Conservation (phyloP, 75 land plant genomes). For the Gnetum montanum region DNA sequence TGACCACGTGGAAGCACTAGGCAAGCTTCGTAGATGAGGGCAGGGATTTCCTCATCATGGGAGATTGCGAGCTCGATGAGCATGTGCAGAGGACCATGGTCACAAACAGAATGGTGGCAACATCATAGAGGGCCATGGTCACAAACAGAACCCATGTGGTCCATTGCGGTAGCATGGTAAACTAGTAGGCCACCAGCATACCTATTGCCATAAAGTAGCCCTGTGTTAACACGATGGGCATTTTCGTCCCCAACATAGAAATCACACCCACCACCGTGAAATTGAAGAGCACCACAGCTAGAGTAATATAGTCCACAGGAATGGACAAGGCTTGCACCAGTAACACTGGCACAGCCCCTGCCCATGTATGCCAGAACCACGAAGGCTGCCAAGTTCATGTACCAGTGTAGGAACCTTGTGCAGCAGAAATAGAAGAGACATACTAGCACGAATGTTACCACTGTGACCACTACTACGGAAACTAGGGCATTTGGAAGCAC, state of each 20-base stretch:
- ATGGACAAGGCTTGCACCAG: constrained; percentile 37
- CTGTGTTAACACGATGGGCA: constrained; percentile 76
- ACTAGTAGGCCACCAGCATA: constrained; percentile 89
- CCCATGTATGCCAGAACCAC: constrained; percentile 75
- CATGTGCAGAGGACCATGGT: constrained; percentile 78
- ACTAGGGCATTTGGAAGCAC: constrained; percentile 76
- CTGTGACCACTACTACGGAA: constrained; percentile 67
- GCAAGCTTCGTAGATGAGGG: constrained; percentile 88
- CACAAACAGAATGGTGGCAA: constrained; percentile 89
- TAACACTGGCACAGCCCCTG: constrained; percentile 48
- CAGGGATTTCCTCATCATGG: constrained; percentile 90
- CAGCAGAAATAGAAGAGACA: constrained; percentile 84
- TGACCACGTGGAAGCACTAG: no score
- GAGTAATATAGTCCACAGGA: constrained; percentile 70
- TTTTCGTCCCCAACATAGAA: constrained; percentile 53
- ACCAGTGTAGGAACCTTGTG: constrained; percentile 53
- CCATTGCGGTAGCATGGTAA: constrained; percentile 92
- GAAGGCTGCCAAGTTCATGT: constrained; percentile 82
- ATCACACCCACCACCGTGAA: constrained; percentile 76
- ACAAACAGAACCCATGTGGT: constrained; percentile 89
- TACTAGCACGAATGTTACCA: constrained; percentile 74
- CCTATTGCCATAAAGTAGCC: constrained; percentile 76
- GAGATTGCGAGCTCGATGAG: constrained; percentile 89
- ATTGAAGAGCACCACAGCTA: constrained; percentile 47
- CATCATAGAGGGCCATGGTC: constrained; percentile 88